These are phyloP conservation scores for Pisolithus marmoratus DNA, from an alignment of 768 basidiomycete genomes.

Conservation along the genomic window DNA sequence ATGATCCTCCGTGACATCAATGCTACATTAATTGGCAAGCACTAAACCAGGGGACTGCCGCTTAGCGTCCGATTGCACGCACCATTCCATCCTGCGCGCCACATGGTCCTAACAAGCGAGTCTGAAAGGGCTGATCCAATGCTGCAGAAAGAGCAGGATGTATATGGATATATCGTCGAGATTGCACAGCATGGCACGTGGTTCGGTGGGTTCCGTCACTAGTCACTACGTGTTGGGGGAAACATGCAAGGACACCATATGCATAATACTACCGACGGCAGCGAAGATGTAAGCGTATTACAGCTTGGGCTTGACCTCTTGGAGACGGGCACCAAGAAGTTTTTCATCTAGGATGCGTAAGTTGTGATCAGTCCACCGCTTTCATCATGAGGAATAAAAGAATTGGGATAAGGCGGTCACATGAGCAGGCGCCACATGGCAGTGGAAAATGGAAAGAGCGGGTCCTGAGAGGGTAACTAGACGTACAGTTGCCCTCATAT, in stretches of 20 bases:
- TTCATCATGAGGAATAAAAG: no score
- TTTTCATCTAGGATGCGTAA: conserved; percentile 33
- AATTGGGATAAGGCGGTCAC: background rate
- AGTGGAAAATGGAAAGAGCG: background rate
- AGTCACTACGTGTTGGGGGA: background rate
- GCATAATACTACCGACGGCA: background rate
- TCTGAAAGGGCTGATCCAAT: background rate
- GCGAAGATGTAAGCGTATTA: conserved; percentile 10
- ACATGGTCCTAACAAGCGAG: no score
- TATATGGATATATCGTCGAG: background rate
- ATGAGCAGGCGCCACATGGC: background rate
- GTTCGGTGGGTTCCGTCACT: no score
- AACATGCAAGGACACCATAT: background rate
- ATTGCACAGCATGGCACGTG: background rate
- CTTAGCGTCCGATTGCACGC: no score
- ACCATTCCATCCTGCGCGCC: no score
- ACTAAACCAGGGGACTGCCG: no score
- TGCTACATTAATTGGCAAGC: no score
- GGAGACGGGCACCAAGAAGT: conserved; percentile 38
- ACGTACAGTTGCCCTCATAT: conserved; percentile 78
- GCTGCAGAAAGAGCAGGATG: background rate
- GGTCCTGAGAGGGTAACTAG: background rate
- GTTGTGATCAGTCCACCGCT: background rate
- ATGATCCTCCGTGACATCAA: no score
- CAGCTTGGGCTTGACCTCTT: conserved; percentile 34